Evolutionary conservation across 306 rosid species (phyloP), one percentile per base, ranked within the genome.

Genomic region (Alnus rubra): DNA sequence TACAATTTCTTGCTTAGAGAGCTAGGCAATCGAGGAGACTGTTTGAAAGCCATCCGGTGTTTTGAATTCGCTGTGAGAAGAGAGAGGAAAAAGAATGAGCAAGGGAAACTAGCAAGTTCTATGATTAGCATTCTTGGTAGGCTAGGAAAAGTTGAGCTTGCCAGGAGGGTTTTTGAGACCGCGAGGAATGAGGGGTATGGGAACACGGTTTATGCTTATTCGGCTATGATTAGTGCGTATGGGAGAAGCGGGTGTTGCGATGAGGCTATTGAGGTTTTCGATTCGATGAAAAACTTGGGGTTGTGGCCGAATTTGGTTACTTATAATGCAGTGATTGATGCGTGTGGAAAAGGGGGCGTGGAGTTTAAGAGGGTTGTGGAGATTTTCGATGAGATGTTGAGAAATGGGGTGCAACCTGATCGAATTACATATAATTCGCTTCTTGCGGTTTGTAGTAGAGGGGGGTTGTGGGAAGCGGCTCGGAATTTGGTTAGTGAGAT

Each of bases 121-220:
- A 92, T 91, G 91, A 95, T 95, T 76, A 90, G 98, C 70, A 88
- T 92, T 4, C 97, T 95, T 80, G 98, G 98, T 31, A 89, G 89
- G 92, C 65, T 92, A n/a, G 94, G 92, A 53, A 89, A 88, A 84
- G 90, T 92, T 42, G 90, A 92, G 51, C 88, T 80, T 53, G 97
- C 98, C 0, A 76, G 78, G 69, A 79, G 58, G 49, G 84, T 94
- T 47, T 94, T 94, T 50, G 91, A 86, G 33, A 78, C 72, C 7
- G 94, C 95, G 2, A 83, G 86, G 76, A n/a, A 19, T 68, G 87
- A 79, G 49, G 98, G 97, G 33, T 90, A 89, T 67, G 98, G 98
- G 37, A 92, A 86, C 78, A 91, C 97, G 1, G 98, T 95, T 74
- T 93, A 86, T 48, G 82, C 90, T 0, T 91, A 76, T 80, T 92